A percentile compares a stretch with the other conserved stretches of the same genome.
Evolutionary conservation across 169 alveolate genomes (phyloP).

Genomic region (Haemoproteus tartakovskyi): DNA sequence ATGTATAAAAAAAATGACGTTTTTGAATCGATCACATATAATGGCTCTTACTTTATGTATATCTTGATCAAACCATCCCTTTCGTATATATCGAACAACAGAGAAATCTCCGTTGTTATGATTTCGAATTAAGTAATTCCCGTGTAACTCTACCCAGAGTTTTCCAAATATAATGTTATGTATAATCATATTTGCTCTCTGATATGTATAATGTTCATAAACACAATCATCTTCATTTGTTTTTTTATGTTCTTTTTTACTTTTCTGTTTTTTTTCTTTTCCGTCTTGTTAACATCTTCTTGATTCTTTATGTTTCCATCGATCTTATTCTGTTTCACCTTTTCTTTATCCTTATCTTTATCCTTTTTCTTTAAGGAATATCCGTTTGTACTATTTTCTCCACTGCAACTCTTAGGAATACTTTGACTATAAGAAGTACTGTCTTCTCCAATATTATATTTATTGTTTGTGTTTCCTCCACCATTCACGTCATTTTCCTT

Average conservation of each 20-base stretch:
- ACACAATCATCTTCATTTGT: background rate
- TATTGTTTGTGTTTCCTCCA: too few species aligned
- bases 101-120: constrained; percentile 83
- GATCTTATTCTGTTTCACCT: too few species aligned
- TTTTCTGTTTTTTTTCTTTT: too few species aligned
- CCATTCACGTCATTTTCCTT: too few species aligned
- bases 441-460: too few species aligned
- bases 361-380: too few species aligned
- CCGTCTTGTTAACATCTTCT: too few species aligned
- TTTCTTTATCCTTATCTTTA: too few species aligned
- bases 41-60: constrained; percentile 77
- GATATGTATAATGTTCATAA: constrained; percentile 77
- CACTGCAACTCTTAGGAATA: too few species aligned
- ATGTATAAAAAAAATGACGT: constrained; percentile 67
- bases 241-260: background rate
- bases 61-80: constrained; percentile 85
- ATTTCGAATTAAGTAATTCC: constrained; percentile 76
- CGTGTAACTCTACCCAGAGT: constrained; percentile 87
- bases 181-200: constrained; percentile 82
- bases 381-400: too few species aligned
- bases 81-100: constrained; percentile 77
- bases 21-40: constrained; percentile 72
- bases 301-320: too few species aligned
- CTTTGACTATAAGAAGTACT: too few species aligned
- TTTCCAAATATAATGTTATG: constrained; percentile 88